A percentile compares a stretch with the other conserved stretches of the same genome.
phyloP scores from a whole-genome alignment of 2,329 filamentous ascomycete genomes.

The Calycina marina region DNA sequence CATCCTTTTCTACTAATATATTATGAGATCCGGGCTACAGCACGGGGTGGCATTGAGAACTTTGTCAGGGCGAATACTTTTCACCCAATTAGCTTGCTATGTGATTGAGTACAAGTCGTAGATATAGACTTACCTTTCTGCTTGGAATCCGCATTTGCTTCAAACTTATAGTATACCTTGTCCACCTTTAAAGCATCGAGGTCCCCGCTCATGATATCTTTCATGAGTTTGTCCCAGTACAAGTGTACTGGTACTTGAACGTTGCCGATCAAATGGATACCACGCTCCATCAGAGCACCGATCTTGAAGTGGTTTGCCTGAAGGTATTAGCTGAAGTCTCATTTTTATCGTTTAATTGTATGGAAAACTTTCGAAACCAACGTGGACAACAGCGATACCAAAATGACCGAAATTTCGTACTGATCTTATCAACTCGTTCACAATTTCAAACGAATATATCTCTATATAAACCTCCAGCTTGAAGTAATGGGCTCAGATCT shows the following conservation, averaged over 20 bases:
- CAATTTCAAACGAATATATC: constrained; percentile 69
- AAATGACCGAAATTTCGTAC: constrained; percentile 58
- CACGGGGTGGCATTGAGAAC: no score
- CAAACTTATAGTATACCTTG: constrained; percentile 48
- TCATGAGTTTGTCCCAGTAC: constrained; percentile 70
- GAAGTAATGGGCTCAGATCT: constrained; percentile 44
- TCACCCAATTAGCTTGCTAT: no score
- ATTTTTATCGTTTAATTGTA: no score
- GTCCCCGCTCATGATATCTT: constrained; percentile 48
- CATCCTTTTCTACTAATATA: no score
- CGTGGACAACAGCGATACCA: constrained; percentile 61
- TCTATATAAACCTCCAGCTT: constrained; percentile 52
- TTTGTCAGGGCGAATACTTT: no score
- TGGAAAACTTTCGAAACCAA: constrained; percentile 36
- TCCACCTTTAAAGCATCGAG: constrained; percentile 71
- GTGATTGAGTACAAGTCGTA: no score
- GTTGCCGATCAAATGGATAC: constrained; percentile 61
- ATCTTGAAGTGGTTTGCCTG: constrained; percentile 20
- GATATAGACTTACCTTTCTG: no score
- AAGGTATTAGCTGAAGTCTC: not conserved
- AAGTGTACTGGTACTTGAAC: constrained; percentile 61
- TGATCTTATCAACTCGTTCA: constrained; percentile 69
- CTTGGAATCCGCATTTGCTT: constrained; percentile 50
- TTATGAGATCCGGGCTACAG: no score
- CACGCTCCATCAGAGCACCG: constrained; percentile 67